A percentile compares a stretch with the other conserved stretches of the same genome.
Conservation (phyloP, 2,329 filamentous ascomycete genomes). For the Berkeleyomyces basicola region DNA sequence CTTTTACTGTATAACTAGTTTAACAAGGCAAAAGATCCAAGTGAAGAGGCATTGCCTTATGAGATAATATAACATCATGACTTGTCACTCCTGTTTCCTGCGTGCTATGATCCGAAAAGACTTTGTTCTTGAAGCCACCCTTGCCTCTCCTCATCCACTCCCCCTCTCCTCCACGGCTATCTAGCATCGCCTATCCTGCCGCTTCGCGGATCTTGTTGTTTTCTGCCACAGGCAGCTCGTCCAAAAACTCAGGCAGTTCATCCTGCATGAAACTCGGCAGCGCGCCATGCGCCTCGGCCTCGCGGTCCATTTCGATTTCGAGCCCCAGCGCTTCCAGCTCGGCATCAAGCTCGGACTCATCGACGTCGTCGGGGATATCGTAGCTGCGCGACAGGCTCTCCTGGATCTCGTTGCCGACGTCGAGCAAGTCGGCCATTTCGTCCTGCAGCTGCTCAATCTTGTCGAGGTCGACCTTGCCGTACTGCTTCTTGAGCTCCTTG, state of each 20-base stretch:
- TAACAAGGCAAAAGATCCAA: neutral
- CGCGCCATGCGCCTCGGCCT: conserved; percentile 36
- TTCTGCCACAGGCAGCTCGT: conserved; percentile 62
- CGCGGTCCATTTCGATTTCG: conserved; percentile 75
- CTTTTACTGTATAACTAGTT: neutral
- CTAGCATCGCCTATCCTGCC: conserved; percentile 29
- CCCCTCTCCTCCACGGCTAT: neutral
- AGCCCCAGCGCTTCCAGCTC: conserved; percentile 89
- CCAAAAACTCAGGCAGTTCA: conserved; percentile 77
- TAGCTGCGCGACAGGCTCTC: conserved; percentile 84
- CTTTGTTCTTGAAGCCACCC: neutral
- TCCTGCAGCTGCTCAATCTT: conserved; percentile 97
- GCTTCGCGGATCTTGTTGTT: conserved; percentile 73
- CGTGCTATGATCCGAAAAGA: neutral
- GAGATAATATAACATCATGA: neutral
- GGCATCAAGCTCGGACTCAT: conserved; percentile 89
- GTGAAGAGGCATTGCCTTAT: neutral
- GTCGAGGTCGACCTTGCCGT: conserved; percentile 93
- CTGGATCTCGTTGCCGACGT: conserved; percentile 95
- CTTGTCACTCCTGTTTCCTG: neutral
- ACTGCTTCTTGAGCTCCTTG: conserved; percentile 81
- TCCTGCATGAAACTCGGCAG: conserved; percentile 82
- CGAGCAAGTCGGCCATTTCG: conserved; percentile 96
- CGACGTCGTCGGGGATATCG: conserved; percentile 90
- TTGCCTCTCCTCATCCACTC: neutral